Evolutionary conservation across 768 basidiomycete species (phyloP), one percentile per base, ranked within the genome.

Genomic region (Podaxis sp.): DNA sequence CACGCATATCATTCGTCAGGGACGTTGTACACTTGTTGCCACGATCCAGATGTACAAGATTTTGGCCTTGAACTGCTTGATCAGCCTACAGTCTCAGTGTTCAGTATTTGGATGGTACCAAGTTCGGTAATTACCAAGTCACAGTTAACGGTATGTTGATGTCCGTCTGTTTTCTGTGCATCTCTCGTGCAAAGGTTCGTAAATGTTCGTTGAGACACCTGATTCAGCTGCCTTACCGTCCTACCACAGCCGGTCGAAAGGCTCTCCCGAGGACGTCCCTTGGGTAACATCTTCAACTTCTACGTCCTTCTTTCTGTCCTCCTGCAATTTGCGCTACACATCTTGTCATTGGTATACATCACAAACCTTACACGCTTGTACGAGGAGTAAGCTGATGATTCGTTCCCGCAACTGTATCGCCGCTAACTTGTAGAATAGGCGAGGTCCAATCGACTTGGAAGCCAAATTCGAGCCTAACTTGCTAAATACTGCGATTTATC

Each of bases 11-110:
- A 97, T 99, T 67, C 88, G 97, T 20, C 97, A 99, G 76, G 97
- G 97, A 24, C 93, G 97, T 30, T 99, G 97, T 79, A 99, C 97
- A 0, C 87, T 99, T 17, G 97, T 99, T 50, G 97, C 97, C 2
- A 99, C 97, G 2, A 91, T 96, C 58, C 97, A 99, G 77, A 99
- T 99, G 97, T 99, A 98, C 87, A 97, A 98, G 80, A 99, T 99
- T 67, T 81, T 99, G 40, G 97, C 96, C 1, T 78, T 99, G 60
- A 99, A 99, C 73, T 99, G 97, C 71, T 80, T 99, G 46, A 99
- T 99, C 75, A 2, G 97, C 97, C n/a, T 99, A 96, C 78, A 96
- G 93, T 73, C 80, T 99, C 64, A 95, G 93, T 67, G 97, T 99
- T 33, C 96, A 96, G 74, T 98, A 99, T 71, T 82, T 99, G 2